These are phyloP conservation scores for Solanum hybrid DNA, from an alignment of 305 asterid genomes.

Conservation along the genomic window DNA sequence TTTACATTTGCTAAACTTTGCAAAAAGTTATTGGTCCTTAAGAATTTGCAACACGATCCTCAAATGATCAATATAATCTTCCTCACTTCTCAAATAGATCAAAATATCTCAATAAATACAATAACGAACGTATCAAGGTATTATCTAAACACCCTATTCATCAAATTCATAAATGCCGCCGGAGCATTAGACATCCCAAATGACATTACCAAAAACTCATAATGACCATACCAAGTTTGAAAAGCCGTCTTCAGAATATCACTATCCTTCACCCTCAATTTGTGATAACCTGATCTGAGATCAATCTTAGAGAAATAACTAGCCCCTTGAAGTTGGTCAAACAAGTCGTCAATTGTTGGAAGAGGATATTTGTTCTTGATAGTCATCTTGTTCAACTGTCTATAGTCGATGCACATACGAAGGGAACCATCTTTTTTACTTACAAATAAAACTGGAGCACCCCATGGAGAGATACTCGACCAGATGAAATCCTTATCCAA, in stretches of 20 bases:
- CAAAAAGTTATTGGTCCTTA: background rate
- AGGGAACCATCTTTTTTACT: background rate
- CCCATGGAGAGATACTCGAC: background rate
- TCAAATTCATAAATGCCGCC: background rate
- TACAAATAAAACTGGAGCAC: too few relatives aligned
- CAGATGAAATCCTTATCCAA: background rate
- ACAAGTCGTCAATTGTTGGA: background rate
- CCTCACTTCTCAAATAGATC: background rate
- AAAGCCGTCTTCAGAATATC: background rate
- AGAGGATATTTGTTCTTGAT: background rate
- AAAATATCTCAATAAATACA: background rate
- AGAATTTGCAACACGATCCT: background rate
- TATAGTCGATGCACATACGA: background rate
- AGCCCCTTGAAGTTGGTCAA: background rate
- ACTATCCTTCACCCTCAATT: background rate
- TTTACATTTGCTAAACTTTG: background rate
- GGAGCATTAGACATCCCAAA: background rate
- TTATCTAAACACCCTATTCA: background rate
- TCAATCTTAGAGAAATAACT: background rate
- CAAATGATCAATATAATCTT: background rate
- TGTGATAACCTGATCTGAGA: background rate
- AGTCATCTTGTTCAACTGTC: background rate
- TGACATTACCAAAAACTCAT: background rate
- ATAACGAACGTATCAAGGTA: background rate
- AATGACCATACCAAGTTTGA: background rate